phyloP scores from a whole-genome alignment of 2,329 filamentous ascomycete species.

The Diaporthe sp. region DNA sequence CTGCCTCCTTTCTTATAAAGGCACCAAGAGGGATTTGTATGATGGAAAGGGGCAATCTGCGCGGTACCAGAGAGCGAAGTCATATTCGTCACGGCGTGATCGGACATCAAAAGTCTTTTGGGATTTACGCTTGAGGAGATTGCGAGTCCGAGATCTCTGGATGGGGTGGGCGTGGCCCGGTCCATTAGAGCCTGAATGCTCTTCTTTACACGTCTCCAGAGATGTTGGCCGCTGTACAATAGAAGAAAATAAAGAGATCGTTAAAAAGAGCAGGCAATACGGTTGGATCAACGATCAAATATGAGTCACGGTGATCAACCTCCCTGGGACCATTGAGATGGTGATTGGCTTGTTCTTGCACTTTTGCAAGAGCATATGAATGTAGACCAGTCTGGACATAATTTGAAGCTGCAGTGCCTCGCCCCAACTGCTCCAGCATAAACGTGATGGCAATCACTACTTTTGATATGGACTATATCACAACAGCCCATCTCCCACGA shows the following conservation, averaged over 20 bases:
- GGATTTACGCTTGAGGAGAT: too few relatives aligned
- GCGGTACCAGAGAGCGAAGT: background rate
- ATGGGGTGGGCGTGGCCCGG: background rate
- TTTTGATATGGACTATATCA: background rate
- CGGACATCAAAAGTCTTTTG: conserved; percentile 4
- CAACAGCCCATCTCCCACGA: background rate
- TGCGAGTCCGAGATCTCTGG: background rate
- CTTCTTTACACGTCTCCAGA: background rate
- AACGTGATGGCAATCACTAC: background rate
- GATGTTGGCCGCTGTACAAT: background rate
- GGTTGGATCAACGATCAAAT: background rate
- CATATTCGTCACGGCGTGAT: background rate
- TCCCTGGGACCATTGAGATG: background rate
- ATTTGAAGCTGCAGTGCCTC: background rate
- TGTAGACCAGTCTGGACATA: background rate
- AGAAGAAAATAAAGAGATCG: background rate
- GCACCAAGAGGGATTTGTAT: background rate
- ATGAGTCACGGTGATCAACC: background rate
- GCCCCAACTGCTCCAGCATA: background rate
- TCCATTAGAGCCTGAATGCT: background rate
- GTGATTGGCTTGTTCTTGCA: background rate
- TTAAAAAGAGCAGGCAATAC: background rate
- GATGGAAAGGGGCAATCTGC: background rate
- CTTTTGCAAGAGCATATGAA: background rate
- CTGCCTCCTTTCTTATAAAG: conserved; percentile 85